A percentile compares a stretch with the other conserved stretches of the same genome.
Conservation (phyloP, 2,329 filamentous ascomycete species). For the Diaporthe ilicicola region DNA sequence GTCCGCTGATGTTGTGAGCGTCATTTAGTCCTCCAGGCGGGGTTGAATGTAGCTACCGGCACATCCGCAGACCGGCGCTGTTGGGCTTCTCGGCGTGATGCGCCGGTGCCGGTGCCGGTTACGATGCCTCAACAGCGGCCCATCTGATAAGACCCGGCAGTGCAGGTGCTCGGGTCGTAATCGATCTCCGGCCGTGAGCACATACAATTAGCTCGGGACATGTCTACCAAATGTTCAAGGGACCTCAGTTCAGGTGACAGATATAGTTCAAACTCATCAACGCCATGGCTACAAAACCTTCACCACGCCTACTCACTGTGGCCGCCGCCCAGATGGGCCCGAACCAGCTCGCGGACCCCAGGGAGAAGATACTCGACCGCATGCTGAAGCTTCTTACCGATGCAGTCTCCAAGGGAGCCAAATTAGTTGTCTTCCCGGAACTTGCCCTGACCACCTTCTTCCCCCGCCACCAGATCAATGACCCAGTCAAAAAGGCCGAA, state of each 20-base stretch:
- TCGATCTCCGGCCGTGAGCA: background rate
- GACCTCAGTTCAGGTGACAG: background rate
- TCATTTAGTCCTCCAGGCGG: constrained; percentile 4
- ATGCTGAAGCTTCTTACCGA: constrained; percentile 58
- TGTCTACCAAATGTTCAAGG: background rate
- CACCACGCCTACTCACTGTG: constrained; percentile 42
- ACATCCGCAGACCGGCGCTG: background rate
- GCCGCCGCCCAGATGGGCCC: constrained; percentile 64
- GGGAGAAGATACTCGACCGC: constrained; percentile 53
- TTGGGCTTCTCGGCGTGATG: constrained; percentile 10
- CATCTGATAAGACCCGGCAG: constrained; percentile 22
- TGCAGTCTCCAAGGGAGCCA: constrained; percentile 53
- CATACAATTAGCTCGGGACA: background rate
- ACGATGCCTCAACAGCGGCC: background rate
- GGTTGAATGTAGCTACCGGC: constrained; percentile 12
- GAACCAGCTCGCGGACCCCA: constrained; percentile 50
- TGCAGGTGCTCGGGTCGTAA: background rate
- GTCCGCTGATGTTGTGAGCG: background rate
- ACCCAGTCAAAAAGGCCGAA: constrained; percentile 51
- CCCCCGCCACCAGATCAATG: constrained; percentile 57
- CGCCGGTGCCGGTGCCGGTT: constrained; percentile 10
- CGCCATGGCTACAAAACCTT: constrained; percentile 13
- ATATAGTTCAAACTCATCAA: background rate
- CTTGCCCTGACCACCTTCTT: constrained; percentile 66
- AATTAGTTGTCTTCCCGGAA: constrained; percentile 63